Conservation (phyloP, 1,284 basidiomycete species). For the Psilocybe mexicana region DNA sequence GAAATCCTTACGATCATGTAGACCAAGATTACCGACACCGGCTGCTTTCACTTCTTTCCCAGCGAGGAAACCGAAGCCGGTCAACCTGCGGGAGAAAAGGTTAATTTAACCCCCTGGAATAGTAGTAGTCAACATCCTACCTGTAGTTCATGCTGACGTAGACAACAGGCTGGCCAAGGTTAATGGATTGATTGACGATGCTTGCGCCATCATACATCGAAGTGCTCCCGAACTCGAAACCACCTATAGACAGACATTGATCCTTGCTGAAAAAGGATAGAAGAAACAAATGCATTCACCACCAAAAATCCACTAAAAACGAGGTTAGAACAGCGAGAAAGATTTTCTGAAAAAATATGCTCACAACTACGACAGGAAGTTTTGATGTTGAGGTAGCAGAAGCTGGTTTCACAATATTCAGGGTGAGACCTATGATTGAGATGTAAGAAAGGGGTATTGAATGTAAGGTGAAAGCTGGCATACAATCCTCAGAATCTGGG, state of each 20-base stretch:
- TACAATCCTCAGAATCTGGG: slow-evolving; percentile 43
- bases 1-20: slow-evolving; percentile 48
- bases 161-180: slow-evolving; percentile 24
- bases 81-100: background rate
- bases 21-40: slow-evolving; percentile 54
- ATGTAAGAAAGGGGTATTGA: background rate
- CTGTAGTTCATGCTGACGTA: slow-evolving; percentile 33
- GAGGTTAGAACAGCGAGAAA: background rate
- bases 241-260: slow-evolving; percentile 31
- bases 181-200: slow-evolving; percentile 32
- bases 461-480: background rate
- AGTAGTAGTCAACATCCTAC: background rate
- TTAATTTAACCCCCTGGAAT: background rate
- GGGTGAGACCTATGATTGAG: slow-evolving; percentile 16
- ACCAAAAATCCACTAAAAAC: slow-evolving; percentile 54
- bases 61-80: slow-evolving; percentile 41
- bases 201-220: slow-evolving; percentile 37
- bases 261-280: background rate
- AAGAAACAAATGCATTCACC: slow-evolving; percentile 33
- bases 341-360: slow-evolving; percentile 11
- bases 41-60: slow-evolving; percentile 51
- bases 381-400: slow-evolving; percentile 1
- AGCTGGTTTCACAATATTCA: slow-evolving; percentile 15
- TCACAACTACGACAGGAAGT: slow-evolving; percentile 57
- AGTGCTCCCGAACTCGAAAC: slow-evolving; percentile 44